Evolutionary conservation across 2,329 filamentous ascomycete species (phyloP), one percentile per base, ranked within the genome.

Genomic region (Immersiporthe knoxdaviesiana): DNA sequence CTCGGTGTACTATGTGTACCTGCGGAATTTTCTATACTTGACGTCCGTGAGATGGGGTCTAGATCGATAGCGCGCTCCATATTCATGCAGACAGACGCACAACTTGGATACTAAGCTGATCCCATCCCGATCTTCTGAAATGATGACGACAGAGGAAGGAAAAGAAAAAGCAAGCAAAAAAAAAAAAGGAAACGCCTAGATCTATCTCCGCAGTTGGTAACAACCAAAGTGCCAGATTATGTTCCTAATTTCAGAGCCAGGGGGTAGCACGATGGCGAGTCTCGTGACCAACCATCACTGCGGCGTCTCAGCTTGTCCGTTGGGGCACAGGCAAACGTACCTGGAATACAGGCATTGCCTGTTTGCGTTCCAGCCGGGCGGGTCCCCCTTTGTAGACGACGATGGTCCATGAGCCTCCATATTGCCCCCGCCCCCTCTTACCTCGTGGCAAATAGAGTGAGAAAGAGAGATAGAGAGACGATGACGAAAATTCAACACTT

Each of bases 201-300:
- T 56, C 12, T 30, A 12, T 32, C 1, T 32, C 0, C 32, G 27
- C 8, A 27, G n/a, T 54, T 16, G 16, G 27, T 35, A 35, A 32
- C 30, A 35, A 18, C 54, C 21, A 18, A 58, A 16, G 54, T 58
- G 30, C 27, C 27, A 32, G 12, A 58, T 58, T 58, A 58, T 18
- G 30, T 58, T 58, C 30, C 30, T 58, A 14, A 24, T 27, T 32
- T 16, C 30, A 27, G 54, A 59, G 18, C 30, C 14, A 27, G 16
- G 61, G 24, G 61, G 30, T n/a, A n/a, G 21, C 30, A 52, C 27
- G 44, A n/a, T 35, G 27, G 16, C 8, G 14, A 52, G 61, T 63
- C 61, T 52, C 44, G 61, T 63, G 61, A 63, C 50, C 27, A 35
- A 32, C 37, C 16, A 10, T n/a, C 30, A 30, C 61, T 63, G 61